Evolutionary conservation across 2,329 filamentous ascomycete species (phyloP), one percentile per base, ranked within the genome.

Genomic region (Claviceps purpurea): DNA sequence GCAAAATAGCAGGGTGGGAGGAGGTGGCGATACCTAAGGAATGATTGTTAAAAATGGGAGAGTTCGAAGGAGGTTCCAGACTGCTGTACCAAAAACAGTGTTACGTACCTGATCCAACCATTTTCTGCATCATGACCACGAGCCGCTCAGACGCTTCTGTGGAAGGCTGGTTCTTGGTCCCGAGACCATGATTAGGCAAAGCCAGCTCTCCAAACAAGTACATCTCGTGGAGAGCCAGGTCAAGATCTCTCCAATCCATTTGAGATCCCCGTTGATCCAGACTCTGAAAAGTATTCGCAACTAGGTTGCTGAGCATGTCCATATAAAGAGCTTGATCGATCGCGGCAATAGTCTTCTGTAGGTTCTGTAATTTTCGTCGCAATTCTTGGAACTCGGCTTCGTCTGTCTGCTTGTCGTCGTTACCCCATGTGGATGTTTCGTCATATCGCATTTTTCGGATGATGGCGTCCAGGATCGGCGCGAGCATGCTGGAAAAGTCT

Each of bases 301-400:
- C 89, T 10, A 97, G 76, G 54, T 85, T 87, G 62, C 86, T 94
- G 51, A 98, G 74, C 41, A 87, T 87, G 44, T 95, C 84, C 62
- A 96, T 85, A 65, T 95, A 97, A 34, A 97, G 78, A 43, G 74
- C 73, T 67, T 97, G 88, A 63, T 97, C 88, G 49, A 95, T 87
- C 10, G 85, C 84, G 16, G 93, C 90, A 50, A 97, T 84, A 42
- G 87, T 89, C 72, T 96, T 94, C 66, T 98, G 93, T 43, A 98
- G 73, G 42, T 89, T 84, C 66, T 95, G 88, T 47, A 98, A 74
- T 59, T 88, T 81, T 66, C 95, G 94, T 54, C 94, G 82, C 51
- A 98, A 76, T 60, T 98, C 93, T 63, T 95, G 87, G 60, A 98
- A 98, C 65, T 98, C 93, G 26, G 91, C 93, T 69, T 98, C 93